Evolutionary conservation across 2,329 filamentous ascomycete genomes (phyloP).

Genomic region (Bipolaris bicolor): DNA sequence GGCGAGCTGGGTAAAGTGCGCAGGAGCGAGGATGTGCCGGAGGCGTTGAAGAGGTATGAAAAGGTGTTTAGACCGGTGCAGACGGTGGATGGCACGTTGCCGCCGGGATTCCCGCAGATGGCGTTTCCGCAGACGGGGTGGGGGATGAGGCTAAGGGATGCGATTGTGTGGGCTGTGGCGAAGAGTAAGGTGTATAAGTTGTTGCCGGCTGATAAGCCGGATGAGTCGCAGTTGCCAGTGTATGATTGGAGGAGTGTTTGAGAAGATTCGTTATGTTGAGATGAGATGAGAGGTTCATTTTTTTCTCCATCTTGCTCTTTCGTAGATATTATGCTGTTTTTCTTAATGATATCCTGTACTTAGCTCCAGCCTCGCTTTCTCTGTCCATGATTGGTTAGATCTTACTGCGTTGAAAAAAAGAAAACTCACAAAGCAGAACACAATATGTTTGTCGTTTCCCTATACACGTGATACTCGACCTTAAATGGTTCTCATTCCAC

Average conservation of each 20-base stretch:
- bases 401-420: no score
- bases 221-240: constrained; percentile 1
- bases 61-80: constrained; percentile 24
- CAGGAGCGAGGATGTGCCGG: constrained; percentile 20
- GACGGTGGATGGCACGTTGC: constrained; percentile 18
- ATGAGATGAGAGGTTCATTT: no score
- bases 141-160: constrained; percentile 29
- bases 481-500: no score
- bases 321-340: no score
- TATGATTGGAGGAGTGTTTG: constrained; percentile 14
- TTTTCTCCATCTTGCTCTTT: no score
- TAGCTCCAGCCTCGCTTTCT: no score
- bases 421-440: no score
- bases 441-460: no score
- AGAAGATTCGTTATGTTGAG: background rate
- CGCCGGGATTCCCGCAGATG: constrained; percentile 27
- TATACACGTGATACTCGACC: no score
- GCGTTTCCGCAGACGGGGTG: constrained; percentile 41
- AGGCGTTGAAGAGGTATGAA: constrained; percentile 34
- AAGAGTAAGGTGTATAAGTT: constrained; percentile 16
- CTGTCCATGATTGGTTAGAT: no score
- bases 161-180: constrained; percentile 3
- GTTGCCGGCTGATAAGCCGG: background rate
- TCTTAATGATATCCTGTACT: no score
- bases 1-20: constrained; percentile 42